These are phyloP conservation scores for Penicillium samsonianum DNA, from an alignment of 495 filamentous ascomycete species.

Conservation along the genomic window DNA sequence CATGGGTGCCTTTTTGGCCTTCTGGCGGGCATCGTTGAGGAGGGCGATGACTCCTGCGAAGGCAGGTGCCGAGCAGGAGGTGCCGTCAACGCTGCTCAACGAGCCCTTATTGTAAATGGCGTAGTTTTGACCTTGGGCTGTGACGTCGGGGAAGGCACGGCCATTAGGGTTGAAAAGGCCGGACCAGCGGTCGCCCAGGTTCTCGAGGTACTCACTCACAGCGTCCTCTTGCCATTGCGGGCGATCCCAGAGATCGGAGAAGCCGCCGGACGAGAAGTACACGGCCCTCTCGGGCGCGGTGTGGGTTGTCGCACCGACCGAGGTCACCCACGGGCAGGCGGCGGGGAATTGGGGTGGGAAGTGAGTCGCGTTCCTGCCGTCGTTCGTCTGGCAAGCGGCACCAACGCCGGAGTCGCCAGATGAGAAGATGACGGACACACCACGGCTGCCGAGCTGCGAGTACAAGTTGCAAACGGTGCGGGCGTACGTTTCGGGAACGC, in stretches of 20 bases:
- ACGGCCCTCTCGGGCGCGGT: constrained; percentile 58
- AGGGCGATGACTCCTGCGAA: constrained; percentile 64
- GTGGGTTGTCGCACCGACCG: constrained; percentile 66
- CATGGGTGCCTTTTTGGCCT: constrained; percentile 54
- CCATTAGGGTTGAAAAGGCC: constrained; percentile 62
- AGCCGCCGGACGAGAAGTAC: constrained; percentile 64
- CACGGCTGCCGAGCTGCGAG: constrained; percentile 71
- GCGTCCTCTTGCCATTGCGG: constrained; percentile 62
- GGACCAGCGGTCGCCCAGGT: constrained; percentile 46
- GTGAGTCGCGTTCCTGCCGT: constrained; percentile 63
- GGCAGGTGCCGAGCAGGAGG: constrained; percentile 63
- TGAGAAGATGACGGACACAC: constrained; percentile 71
- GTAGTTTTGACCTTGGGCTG: constrained; percentile 60
- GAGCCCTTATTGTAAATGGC: constrained; percentile 55
- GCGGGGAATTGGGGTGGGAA: constrained; percentile 74
- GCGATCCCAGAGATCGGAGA: constrained; percentile 63
- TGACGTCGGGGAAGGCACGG: constrained; percentile 73
- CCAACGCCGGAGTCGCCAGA: constrained; percentile 75
- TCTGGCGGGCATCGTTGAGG: constrained; percentile 66
- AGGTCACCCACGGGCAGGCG: constrained; percentile 71
- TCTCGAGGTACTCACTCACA: constrained; percentile 57
- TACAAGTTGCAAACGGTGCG: constrained; percentile 67
- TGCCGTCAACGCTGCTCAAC: constrained; percentile 58
- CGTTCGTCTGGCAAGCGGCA: constrained; percentile 62
- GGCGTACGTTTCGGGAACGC: constrained; percentile 67